Conservation (phyloP, 1,284 basidiomycete species). For the Puccinia polysora region DNA sequence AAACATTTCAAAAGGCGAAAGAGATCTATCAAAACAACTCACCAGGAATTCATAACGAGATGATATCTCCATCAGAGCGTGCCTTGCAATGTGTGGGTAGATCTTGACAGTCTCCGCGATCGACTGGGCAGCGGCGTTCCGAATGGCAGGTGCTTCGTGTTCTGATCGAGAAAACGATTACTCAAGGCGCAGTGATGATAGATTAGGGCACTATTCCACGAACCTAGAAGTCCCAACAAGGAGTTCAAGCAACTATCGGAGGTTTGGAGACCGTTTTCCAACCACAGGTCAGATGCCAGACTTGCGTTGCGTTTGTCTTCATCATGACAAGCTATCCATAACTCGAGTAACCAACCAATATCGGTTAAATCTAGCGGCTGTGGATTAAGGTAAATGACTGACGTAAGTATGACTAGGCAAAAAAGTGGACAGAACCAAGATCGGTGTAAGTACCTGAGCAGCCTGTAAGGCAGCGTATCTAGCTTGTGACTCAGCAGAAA, state of each 20-base stretch:
- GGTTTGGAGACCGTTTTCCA: slow-evolving; percentile 91
- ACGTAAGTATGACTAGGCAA: neutral
- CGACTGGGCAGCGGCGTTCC: slow-evolving; percentile 40
- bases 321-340: slow-evolving; percentile 88
- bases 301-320: slow-evolving; percentile 84
- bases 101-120: slow-evolving; percentile 25
- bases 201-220: neutral
- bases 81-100: slow-evolving; percentile 26
- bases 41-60: slow-evolving; percentile 38
- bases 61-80: slow-evolving; percentile 27
- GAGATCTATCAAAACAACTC: neutral
- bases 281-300: slow-evolving; percentile 80
- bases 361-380: slow-evolving; percentile 93
- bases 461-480: slow-evolving; percentile 86
- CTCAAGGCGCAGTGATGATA: neutral
- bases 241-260: slow-evolving; percentile 64
- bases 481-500: slow-evolving; percentile 83
- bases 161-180: slow-evolving; percentile 15
- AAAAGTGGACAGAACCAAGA: neutral
- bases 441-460: slow-evolving; percentile 56
- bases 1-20: neutral
- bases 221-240: slow-evolving; percentile 25
- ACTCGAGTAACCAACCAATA: slow-evolving; percentile 79
- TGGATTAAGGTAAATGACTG: neutral
- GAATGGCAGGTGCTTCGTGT: slow-evolving; percentile 26